phyloP scores from a whole-genome alignment of 176 grass and related monocot genomes.

The Elymus sibiricus region DNA sequence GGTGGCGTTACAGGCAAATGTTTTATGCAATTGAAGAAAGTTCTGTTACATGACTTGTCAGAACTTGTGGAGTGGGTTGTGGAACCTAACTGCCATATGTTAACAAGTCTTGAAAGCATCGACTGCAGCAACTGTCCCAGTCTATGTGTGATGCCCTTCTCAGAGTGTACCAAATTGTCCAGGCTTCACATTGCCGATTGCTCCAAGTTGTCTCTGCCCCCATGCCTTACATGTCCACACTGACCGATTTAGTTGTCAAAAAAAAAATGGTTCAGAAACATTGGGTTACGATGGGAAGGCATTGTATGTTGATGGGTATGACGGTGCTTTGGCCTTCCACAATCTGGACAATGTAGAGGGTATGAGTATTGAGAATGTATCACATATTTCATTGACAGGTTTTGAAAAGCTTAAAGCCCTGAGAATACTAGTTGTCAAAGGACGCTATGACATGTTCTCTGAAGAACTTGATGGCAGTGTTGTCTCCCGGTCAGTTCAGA shows the following conservation, averaged over 20 bases:
- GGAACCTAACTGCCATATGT: background rate
- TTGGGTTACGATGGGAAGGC: background rate
- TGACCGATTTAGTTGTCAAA: background rate
- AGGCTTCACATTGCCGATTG: rapidly evolving
- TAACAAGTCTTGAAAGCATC: background rate
- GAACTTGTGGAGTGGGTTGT: slow-evolving; percentile 4
- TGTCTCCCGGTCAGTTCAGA: background rate
- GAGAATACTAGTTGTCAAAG: background rate
- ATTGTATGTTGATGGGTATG: background rate
- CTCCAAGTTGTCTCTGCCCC: background rate
- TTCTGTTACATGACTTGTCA: background rate
- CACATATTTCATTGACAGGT: background rate
- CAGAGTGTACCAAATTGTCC: background rate
- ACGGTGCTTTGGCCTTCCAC: too few species aligned
- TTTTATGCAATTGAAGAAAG: too few species aligned
- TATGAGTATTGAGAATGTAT: background rate
- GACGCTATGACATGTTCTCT: background rate
- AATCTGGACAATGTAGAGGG: background rate
- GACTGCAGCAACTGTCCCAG: background rate
- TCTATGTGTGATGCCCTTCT: background rate
- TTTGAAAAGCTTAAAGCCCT: background rate
- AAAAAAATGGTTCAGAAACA: background rate
- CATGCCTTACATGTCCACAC: background rate
- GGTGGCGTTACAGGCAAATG: too few species aligned
- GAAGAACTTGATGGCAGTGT: too few species aligned